phyloP scores from a whole-genome alignment of 495 filamentous ascomycete species.

The Penicillium egyptiacum region DNA sequence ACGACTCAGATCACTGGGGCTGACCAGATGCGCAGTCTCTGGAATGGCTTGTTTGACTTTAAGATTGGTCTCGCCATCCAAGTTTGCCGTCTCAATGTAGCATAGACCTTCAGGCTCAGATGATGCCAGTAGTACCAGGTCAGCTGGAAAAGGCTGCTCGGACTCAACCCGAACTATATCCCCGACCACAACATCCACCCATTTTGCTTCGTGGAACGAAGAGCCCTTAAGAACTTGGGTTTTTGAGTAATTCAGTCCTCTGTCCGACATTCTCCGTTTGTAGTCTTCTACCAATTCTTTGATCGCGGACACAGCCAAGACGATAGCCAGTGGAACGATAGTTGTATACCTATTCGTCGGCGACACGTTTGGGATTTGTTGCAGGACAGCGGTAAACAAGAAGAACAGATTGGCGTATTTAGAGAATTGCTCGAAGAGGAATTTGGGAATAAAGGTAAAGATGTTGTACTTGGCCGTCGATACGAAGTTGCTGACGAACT shows the following conservation, averaged over 20 bases:
- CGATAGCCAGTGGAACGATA: conserved; percentile 86
- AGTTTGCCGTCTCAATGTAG: conserved; percentile 98
- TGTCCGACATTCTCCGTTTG: conserved; percentile 84
- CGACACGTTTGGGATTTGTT: conserved; percentile 94
- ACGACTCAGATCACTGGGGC: conserved; percentile 80
- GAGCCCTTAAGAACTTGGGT: conserved; percentile 82
- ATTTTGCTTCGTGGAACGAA: conserved; percentile 79
- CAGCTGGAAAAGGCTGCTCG: conserved; percentile 94
- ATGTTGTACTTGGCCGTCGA: conserved; percentile 98
- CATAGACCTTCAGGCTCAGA: conserved; percentile 98
- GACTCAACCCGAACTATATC: conserved; percentile 95
- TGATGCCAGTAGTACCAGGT: conserved; percentile 86
- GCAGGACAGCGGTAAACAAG: conserved; percentile 92
- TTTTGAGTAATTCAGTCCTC: conserved; percentile 83
- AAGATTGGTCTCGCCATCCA: conserved; percentile 97
- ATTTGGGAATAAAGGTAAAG: conserved; percentile 94
- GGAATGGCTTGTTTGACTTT: conserved; percentile 99
- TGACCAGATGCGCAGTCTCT: conserved; percentile 86
- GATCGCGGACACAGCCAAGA: conserved; percentile 87
- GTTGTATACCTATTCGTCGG: conserved; percentile 96
- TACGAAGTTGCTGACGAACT: conserved; percentile 93
- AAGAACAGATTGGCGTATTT: conserved; percentile 99
- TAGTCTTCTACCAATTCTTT: conserved; percentile 96
- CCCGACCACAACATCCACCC: conserved; percentile 91
- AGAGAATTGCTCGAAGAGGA: conserved; percentile 97